Evolutionary conservation across 2,329 filamentous ascomycete species (phyloP).

Genomic region (Cucurbitaria berberidis): DNA sequence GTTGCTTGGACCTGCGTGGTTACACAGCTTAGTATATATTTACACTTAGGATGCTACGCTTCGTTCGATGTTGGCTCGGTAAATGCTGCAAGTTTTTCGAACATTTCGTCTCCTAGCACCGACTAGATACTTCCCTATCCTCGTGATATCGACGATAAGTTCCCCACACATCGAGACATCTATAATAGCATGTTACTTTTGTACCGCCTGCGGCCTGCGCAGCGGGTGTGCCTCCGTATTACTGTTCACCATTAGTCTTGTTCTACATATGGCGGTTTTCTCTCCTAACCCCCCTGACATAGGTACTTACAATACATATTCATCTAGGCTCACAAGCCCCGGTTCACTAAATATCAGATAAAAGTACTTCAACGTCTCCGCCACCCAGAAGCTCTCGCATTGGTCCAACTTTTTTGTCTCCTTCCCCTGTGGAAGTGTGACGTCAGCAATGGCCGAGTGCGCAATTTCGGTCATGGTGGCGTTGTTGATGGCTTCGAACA

Average conservation of each 20-base stretch:
- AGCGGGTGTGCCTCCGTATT: slow-evolving; percentile 64
- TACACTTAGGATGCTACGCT: too few relatives aligned
- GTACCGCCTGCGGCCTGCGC: slow-evolving; percentile 42
- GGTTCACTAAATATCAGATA: slow-evolving; percentile 79
- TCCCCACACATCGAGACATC: too few relatives aligned
- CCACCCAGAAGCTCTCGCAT: slow-evolving; percentile 81
- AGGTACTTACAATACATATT: slow-evolving; percentile 64
- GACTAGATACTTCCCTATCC: too few relatives aligned
- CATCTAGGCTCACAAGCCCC: slow-evolving; percentile 68
- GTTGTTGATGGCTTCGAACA: slow-evolving; percentile 76
- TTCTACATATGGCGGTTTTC: too few relatives aligned
- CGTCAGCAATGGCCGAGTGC: slow-evolving; percentile 73
- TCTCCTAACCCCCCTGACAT: not conserved
- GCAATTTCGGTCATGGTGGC: slow-evolving; percentile 70
- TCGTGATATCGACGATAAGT: too few relatives aligned
- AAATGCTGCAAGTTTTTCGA: too few relatives aligned
- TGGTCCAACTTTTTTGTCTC: slow-evolving; percentile 38
- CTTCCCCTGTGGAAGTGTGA: slow-evolving; percentile 52
- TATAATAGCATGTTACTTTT: too few relatives aligned
- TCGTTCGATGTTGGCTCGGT: too few relatives aligned
- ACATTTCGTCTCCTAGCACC: too few relatives aligned
- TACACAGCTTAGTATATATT: too few relatives aligned
- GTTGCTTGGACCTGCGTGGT: too few relatives aligned
- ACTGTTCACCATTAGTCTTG: slow-evolving; percentile 21
- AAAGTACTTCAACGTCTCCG: slow-evolving; percentile 92